Evolutionary conservation across 2,329 filamentous ascomycete genomes (phyloP).

Genomic region (Arthrobotrys iridis): DNA sequence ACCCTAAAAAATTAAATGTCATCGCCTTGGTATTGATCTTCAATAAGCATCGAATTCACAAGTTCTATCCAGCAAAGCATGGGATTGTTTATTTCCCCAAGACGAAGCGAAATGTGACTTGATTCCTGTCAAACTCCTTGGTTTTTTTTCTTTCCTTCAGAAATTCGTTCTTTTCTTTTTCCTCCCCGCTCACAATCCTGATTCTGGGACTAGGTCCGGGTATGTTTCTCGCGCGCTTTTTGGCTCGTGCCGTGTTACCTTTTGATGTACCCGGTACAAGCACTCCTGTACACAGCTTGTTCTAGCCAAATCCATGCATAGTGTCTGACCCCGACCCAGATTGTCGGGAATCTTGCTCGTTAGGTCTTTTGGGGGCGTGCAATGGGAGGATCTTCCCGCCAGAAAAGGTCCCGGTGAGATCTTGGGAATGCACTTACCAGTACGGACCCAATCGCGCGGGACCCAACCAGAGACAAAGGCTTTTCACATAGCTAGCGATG

Average conservation of each 20-base stretch:
- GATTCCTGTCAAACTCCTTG: conserved; percentile 19
- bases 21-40: neutral
- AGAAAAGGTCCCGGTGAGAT: conserved; percentile 53
- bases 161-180: conserved; percentile 16
- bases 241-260: conserved; percentile 48
- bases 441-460: conserved; percentile 48
- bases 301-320: conserved; percentile 53
- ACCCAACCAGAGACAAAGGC: conserved; percentile 30
- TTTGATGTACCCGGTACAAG: conserved; percentile 45
- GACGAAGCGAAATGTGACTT: neutral
- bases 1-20: conserved; percentile 1
- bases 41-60: neutral
- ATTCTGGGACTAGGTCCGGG: conserved; percentile 29
- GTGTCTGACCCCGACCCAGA: conserved; percentile 49
- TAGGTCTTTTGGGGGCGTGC: conserved; percentile 41
- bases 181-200: neutral
- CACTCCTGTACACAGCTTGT: conserved; percentile 2
- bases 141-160: neutral
- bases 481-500: conserved; percentile 4
- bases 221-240: conserved; percentile 24
- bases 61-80: neutral
- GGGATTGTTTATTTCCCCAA: neutral
- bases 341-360: conserved; percentile 48
- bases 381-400: conserved; percentile 42
- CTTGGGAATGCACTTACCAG: conserved; percentile 48